Evolutionary conservation across 768 basidiomycete genomes (phyloP).

Genomic region (Termitomyces sp.): DNA sequence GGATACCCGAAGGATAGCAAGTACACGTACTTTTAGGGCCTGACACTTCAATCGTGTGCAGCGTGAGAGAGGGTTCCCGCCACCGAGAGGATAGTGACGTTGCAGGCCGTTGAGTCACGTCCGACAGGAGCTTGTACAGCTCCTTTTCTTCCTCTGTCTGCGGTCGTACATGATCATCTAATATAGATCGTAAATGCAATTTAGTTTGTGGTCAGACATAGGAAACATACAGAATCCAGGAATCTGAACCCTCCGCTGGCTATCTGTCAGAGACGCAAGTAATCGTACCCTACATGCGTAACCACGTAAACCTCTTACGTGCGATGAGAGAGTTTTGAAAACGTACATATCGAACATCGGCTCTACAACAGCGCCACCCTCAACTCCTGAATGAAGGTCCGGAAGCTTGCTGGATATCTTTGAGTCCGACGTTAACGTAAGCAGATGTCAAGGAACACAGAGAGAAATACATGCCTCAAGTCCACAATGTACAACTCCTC

Average conservation of each 20-base stretch:
- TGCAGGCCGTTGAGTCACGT: slow-evolving; percentile 62
- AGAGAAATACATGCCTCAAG: slow-evolving; percentile 46
- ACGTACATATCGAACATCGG: slow-evolving; percentile 91
- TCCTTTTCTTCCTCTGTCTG: slow-evolving; percentile 62
- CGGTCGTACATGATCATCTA: slow-evolving; percentile 75
- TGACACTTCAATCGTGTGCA: slow-evolving; percentile 81
- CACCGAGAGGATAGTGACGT: slow-evolving; percentile 73
- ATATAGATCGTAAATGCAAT: not conserved
- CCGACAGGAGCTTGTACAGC: slow-evolving; percentile 64
- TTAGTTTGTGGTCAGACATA: not conserved
- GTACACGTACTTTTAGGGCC: slow-evolving; percentile 67
- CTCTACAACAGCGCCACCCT: slow-evolving; percentile 84
- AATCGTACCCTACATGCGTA: slow-evolving; percentile 61
- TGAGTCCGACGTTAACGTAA: not conserved
- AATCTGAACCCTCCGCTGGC: slow-evolving; percentile 55
- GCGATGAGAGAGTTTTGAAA: not conserved
- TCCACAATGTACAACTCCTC: slow-evolving; percentile 89
- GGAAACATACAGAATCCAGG: slow-evolving; percentile 74
- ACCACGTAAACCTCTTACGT: not conserved
- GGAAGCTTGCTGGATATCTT: slow-evolving; percentile 69
- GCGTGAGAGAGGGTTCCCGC: slow-evolving; percentile 86
- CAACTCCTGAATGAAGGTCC: slow-evolving; percentile 91
- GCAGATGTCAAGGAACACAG: not conserved
- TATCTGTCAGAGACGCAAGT: slow-evolving; percentile 64
- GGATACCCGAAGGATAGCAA: not conserved